Conservation (phyloP, 2,329 filamentous ascomycete genomes). For the Neopestalotiopsis sp. region DNA sequence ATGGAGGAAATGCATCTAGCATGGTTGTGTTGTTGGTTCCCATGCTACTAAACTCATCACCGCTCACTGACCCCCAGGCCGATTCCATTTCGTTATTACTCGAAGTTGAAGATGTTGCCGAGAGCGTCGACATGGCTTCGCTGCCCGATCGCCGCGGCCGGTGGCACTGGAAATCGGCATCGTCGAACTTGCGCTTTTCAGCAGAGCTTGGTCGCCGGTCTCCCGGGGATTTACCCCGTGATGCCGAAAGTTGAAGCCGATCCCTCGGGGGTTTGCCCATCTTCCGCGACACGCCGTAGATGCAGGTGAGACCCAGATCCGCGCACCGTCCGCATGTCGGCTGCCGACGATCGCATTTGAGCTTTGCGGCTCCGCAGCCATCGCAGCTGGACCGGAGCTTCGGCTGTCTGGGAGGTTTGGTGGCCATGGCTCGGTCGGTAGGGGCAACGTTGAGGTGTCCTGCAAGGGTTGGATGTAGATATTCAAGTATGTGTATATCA, state of each 20-base stretch:
- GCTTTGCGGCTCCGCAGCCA: constrained; percentile 24
- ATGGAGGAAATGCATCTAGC: constrained; percentile 19
- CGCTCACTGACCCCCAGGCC: neutral
- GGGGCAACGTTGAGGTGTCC: neutral
- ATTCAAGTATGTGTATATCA: neutral
- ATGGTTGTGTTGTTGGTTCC: constrained; percentile 4
- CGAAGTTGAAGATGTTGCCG: neutral
- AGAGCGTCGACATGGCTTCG: neutral
- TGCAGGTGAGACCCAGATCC: constrained; percentile 22
- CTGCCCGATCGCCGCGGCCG: neutral
- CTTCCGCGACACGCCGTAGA: constrained; percentile 32
- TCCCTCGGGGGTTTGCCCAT: constrained; percentile 31
- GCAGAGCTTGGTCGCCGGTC: neutral
- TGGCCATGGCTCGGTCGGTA: neutral
- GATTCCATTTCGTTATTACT: neutral
- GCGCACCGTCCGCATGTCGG: constrained; percentile 23
- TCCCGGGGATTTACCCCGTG: neutral
- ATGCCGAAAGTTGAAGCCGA: neutral
- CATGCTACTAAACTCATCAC: constrained; percentile 1
- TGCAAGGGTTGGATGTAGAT: neutral
- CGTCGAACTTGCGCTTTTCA: neutral
- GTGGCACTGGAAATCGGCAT: neutral
- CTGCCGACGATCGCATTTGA: constrained; percentile 25
- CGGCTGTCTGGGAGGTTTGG: neutral
- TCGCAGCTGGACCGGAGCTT: constrained; percentile 26